Base-by-base conservation (phyloP, 2,329 filamentous ascomycete genomes). In the Penicillium sp. region DNA sequence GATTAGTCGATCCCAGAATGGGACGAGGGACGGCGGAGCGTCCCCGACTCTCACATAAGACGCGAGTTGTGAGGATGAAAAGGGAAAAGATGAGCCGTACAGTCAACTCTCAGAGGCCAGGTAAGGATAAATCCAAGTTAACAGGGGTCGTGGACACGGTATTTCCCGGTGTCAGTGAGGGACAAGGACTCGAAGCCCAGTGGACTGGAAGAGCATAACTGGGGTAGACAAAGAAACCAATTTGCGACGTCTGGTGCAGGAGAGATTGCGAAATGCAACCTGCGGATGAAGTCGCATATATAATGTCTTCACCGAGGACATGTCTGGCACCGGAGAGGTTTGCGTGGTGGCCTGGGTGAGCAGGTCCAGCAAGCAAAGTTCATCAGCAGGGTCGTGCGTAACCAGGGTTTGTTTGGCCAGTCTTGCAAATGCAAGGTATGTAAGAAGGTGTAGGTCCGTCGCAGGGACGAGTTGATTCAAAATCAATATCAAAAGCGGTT, bases 341-440 rank as follows among this genome's bases (percentile, higher is more conserved):
- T 61, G 61, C 59, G 58, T 50, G 41, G 47, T 37, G 11, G 56
- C 40, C 53, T 50, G 22, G 40, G 39, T 27, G 53, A 56, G 43
- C 22, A 58, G 36, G 40, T 50, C 50, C 37, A 54, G 53, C 61
- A 54, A 41, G 37, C 36, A 53, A 50, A 56, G 46, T 56, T 56
- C 56, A 61, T 62, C 64, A 66, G 60, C 60, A 62, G 60, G 59
- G 59, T 50, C 58, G 59, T 66, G 63, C 61, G 55, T 60, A 24
- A 27, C 57, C 40, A 59, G 61, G 65, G 61, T 61, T 64, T 33
- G 58, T 43, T 61, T 66, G 49, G 41, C 54, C 40, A 37, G 49
- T 55, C 52, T 55, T 60, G 55, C 50, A 62, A 55, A 60, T 54
- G 57, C 60, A 50, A 50, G 51, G 50, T 47, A 56, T 54, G 53